Percentiles rank a stretch among this genome's conserved stretches.
phyloP scores from a whole-genome alignment of 495 filamentous ascomycete genomes.

The Penicillium simplicissimum region DNA sequence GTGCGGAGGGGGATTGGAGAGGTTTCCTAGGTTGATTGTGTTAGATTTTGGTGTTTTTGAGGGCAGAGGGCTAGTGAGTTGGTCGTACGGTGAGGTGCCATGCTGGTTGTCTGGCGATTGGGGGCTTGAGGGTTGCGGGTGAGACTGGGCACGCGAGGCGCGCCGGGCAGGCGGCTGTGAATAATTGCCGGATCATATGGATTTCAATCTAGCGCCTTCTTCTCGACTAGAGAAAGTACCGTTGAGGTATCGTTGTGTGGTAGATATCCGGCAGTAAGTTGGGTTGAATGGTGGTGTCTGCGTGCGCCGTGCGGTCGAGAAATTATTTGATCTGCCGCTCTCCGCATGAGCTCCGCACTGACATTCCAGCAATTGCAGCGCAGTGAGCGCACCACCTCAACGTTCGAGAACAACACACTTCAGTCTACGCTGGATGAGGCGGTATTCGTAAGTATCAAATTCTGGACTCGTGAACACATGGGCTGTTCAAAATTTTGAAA shows the following conservation, averaged over 20 bases:
- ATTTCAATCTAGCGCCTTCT: neutral
- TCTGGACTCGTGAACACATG: too few species aligned
- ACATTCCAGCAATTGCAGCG: neutral
- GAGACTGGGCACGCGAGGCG: conserved; percentile 13
- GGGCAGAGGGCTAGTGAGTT: neutral
- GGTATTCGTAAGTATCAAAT: too few species aligned
- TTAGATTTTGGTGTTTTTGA: neutral
- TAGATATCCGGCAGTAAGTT: neutral
- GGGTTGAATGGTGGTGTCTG: conserved; percentile 8
- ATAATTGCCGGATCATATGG: conserved; percentile 21
- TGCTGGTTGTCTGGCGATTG: conserved; percentile 12
- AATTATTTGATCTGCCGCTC: conserved; percentile 22
- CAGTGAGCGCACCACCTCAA: too few species aligned
- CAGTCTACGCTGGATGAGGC: too few species aligned
- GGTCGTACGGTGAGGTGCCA: conserved; percentile 14
- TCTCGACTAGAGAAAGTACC: neutral
- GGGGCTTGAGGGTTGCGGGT: conserved; percentile 10
- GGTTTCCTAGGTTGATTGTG: neutral
- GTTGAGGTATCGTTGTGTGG: neutral
- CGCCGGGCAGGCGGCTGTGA: conserved; percentile 23
- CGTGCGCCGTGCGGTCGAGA: conserved; percentile 13
- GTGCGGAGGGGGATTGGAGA: conserved; percentile 9
- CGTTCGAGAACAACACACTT: too few species aligned
- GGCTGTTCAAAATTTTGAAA: too few species aligned
- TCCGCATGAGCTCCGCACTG: conserved; percentile 15